Evolutionary conservation across 805 yeast genomes (phyloP).

Genomic region (Nakazawaea wickerhamii): DNA sequence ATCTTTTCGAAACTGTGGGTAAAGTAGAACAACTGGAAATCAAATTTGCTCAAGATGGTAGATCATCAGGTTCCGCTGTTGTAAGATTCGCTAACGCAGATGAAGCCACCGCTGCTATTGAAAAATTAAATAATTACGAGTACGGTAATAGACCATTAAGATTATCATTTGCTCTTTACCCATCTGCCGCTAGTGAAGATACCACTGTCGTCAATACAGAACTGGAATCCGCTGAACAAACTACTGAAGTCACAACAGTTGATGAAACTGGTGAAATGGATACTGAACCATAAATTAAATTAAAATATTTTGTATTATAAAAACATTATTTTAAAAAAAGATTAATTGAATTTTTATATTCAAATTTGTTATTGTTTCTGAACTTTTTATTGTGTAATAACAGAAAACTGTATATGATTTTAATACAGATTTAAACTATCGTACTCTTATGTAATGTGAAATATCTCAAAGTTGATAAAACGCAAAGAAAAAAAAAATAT

Average conservation of each 20-base stretch:
- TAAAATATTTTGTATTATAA: no score
- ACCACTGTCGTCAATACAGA: background rate
- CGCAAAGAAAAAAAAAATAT: no score
- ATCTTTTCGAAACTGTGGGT: slow-evolving; percentile 82
- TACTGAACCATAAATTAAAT: slow-evolving; percentile 2
- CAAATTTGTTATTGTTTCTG: background rate
- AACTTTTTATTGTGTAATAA: no score
- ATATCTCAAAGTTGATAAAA: no score
- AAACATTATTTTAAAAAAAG: no score
- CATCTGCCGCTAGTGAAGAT: background rate
- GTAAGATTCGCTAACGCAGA: slow-evolving; percentile 65
- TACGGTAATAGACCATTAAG: slow-evolving; percentile 77
- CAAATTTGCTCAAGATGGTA: slow-evolving; percentile 53
- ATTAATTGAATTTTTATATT: background rate
- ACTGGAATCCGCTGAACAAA: background rate
- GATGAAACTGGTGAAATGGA: slow-evolving; percentile 1
- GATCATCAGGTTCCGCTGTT: slow-evolving; percentile 81
- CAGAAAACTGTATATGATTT: no score
- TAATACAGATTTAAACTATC: no score
- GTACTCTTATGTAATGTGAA: no score
- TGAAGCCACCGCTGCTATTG: slow-evolving; percentile 69
- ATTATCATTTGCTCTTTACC: slow-evolving; percentile 54
- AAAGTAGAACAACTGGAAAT: slow-evolving; percentile 72
- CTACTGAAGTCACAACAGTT: no score
- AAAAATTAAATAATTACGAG: slow-evolving; percentile 68